Conservation (phyloP, 768 basidiomycete species). For the Russula olivacea region DNA sequence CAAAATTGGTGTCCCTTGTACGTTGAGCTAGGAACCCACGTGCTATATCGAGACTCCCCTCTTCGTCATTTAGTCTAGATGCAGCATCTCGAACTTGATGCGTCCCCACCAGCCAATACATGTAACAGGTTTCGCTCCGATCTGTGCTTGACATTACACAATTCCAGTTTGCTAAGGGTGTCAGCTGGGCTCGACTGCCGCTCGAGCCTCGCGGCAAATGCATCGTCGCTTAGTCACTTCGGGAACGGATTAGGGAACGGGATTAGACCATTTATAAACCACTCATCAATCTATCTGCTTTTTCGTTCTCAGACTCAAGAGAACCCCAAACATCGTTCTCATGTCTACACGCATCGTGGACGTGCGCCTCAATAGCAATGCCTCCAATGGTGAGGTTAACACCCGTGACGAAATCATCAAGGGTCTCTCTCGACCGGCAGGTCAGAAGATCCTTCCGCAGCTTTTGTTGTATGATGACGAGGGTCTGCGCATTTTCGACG, state of each 20-base stretch:
- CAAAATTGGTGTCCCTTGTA: neutral
- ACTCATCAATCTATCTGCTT: no score
- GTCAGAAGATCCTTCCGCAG: slow-evolving; percentile 67
- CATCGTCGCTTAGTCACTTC: neutral
- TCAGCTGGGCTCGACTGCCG: no score
- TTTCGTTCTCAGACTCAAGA: neutral
- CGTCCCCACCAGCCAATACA: no score
- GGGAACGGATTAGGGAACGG: neutral
- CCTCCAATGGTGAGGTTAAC: slow-evolving; percentile 30
- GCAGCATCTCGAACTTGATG: neutral
- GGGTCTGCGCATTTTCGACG: slow-evolving; percentile 82
- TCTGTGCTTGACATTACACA: no score
- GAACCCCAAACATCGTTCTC: neutral
- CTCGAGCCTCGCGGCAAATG: neutral
- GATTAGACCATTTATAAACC: slow-evolving; percentile 6
- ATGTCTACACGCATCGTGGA: slow-evolving; percentile 42
- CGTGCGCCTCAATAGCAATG: slow-evolving; percentile 37
- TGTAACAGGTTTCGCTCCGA: neutral
- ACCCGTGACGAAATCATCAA: slow-evolving; percentile 43
- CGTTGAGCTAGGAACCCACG: slow-evolving; percentile 6
- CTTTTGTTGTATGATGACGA: slow-evolving; percentile 80
- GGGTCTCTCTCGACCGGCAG: slow-evolving; percentile 50
- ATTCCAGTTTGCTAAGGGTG: neutral
- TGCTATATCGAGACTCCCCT: slow-evolving; percentile 3
- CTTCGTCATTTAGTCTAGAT: slow-evolving; percentile 12